These are phyloP conservation scores for Moricandia moricandioides DNA, from an alignment of 345 rosid genomes.

Conservation along the genomic window DNA sequence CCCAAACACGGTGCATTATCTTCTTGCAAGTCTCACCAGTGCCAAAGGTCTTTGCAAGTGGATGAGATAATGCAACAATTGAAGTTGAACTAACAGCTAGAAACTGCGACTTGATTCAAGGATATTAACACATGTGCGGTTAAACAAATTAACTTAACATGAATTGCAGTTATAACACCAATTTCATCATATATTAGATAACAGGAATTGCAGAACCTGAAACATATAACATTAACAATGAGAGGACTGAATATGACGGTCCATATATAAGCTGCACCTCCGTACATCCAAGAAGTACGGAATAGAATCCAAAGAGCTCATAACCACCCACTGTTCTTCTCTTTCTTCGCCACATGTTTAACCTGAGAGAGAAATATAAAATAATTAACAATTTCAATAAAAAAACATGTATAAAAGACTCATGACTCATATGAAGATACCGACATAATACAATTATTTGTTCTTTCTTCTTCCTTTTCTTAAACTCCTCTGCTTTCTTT, in stretches of 20 bases:
- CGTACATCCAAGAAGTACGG: no score
- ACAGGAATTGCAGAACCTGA: neutral
- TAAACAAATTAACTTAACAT: neutral
- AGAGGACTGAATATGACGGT: neutral
- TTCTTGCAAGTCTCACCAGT: neutral
- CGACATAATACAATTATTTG: no score
- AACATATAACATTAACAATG: neutral
- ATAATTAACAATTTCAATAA: neutral
- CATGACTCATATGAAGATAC: neutral
- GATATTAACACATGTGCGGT: no score
- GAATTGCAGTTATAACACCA: neutral
- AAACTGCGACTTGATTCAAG: no score
- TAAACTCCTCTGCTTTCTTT: neutral
- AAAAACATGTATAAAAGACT: neutral
- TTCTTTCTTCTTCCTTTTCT: neutral
- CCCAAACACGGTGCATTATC: neutral
- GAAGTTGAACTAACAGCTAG: neutral
- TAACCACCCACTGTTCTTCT: neutral
- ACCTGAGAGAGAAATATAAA: neutral
- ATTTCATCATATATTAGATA: neutral
- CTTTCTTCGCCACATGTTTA: neutral
- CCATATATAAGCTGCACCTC: neutral
- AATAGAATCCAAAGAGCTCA: no score
- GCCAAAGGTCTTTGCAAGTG: neutral
- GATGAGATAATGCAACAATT: neutral